Base-by-base conservation (phyloP, 768 basidiomycete species). In the Amanita rubescens region DNA sequence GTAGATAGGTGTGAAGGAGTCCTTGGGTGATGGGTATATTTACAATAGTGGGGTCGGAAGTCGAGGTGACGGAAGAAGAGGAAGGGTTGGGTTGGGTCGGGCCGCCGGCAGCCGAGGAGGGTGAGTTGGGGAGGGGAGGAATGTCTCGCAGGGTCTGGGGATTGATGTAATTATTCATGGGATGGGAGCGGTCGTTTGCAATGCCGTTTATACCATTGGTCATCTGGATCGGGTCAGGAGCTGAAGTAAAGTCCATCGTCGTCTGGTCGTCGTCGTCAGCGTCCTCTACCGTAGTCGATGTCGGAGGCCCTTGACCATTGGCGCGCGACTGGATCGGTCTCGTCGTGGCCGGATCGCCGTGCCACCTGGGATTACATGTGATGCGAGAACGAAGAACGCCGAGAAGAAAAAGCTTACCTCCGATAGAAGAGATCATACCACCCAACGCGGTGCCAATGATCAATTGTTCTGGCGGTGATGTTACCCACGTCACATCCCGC, bases 341-440 rank as follows among this genome's bases (percentile, higher is more conserved):
- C 14, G 77, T 78, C 1, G 81, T 76, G 3, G 78, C 78, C 6
- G 82, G 83, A 63, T 85, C 83, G 11, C 80, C 81, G 45, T 83
- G 76, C 83, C 83, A 85, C 69, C 82, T 84, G 49, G 42, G 52
- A 25, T 37, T 42, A 14, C 17, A 10, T 50, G 43, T 45, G 49
- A 54, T 55, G 45, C 20, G 15, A 24, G 49, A 46, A 57, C 15
- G 33, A 19, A 35, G 27, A 46, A 24, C 9, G 37, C n/a, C 2
- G 47, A 25, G 34, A 22, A 32, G 27, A 33, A 30, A 15, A 50
- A 33, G 54, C 70, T 19, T 57, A 85, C 84, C 87, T 75, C 59
- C 74, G 73, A 65, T 81, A 82, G 65, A 90, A 90, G 20, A 88
- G 70, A 10, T 74, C 74, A 61, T 87, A 90, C 87, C 87, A 90